These are phyloP conservation scores for Rhexocercosporidium sp. DNA, from an alignment of 2,329 filamentous ascomycete genomes.

Conservation along the genomic window DNA sequence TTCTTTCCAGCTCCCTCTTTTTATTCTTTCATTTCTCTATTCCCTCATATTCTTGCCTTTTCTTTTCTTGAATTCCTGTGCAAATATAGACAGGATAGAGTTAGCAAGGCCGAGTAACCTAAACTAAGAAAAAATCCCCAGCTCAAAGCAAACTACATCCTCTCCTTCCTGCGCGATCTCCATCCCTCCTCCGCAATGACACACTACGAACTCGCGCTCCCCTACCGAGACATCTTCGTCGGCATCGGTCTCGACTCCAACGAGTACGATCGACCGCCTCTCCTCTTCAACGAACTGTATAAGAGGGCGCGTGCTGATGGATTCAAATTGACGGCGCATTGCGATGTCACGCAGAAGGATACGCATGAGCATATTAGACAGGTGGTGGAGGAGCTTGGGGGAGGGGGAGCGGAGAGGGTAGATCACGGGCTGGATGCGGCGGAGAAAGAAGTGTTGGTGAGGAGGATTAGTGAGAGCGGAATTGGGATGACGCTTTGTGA, in stretches of 20 bases:
- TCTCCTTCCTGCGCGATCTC: constrained; percentile 74
- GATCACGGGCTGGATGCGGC: constrained; percentile 71
- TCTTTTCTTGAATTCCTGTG: too few species aligned
- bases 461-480: constrained; percentile 42
- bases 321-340: constrained; percentile 69
- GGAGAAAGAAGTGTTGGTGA: constrained; percentile 58
- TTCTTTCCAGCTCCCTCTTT: too few species aligned
- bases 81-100: too few species aligned
- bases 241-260: constrained; percentile 71
- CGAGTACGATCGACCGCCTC: constrained; percentile 57
- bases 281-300: constrained; percentile 66
- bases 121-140: constrained; percentile 3
- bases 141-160: constrained; percentile 61
- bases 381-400: constrained; percentile 55
- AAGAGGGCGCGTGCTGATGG: constrained; percentile 55
- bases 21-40: too few species aligned
- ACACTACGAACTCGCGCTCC: constrained; percentile 48
- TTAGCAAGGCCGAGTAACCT: background rate
- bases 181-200: constrained; percentile 59
- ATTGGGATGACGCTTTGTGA: constrained; percentile 69
- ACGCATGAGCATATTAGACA: constrained; percentile 65
- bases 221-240: constrained; percentile 42
- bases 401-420: constrained; percentile 66
- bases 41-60: too few species aligned
- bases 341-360: constrained; percentile 68